Evolutionary conservation across 306 rosid genomes (phyloP), one percentile per base, ranked within the genome.

Genomic region (Begonia peltatifolia): DNA sequence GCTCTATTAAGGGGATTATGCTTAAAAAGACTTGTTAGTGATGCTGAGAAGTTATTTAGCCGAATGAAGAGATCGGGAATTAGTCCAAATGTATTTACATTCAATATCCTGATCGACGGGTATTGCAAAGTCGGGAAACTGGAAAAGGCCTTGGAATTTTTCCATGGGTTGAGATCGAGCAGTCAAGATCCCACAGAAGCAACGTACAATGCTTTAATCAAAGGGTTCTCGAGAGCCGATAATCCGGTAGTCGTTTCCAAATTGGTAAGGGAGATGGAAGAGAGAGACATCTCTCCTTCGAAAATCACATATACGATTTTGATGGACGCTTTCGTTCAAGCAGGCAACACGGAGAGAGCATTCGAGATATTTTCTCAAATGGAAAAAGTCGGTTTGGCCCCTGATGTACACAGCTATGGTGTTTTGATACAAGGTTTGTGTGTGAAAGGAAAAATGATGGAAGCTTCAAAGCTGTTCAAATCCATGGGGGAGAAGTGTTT

Each of bases 341-440:
- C 58, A 1, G 75, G 68, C 52, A 41, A 67, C 65, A 71, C 75
- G 66, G 82, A 73, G 25, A 77, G 71, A 68, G 96, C 93, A 11
- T 69, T 64, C 55, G 61, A 74, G 35, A 52, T 79, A 25, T 78
- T 65, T 57, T 72, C 66, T 73, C 70, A 74, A 20, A 81, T 88
- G 94, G 75, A 75, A 76, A 88, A 77, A 43, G 64, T 72, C 55
- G 81, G 94, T 56, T 59, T 70, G 70, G 64, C 64, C 70, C 63
- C 94, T 2, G 93, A 88, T 68, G 84, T 65, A 46, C 67, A 59
- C 59, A 69, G 82, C 0, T 81, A 65, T 43, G 74, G 93, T 56
- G 93, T 77, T 55, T 64, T 84, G 15, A 77, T 79, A 57, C 80
- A 84, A 54, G 96, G 96, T 44, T 73, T 77, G 12, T 81, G 88